Evolutionary conservation across 768 basidiomycete genomes (phyloP), one percentile per base, ranked within the genome.

Genomic region (Boletus rubescentipes): DNA sequence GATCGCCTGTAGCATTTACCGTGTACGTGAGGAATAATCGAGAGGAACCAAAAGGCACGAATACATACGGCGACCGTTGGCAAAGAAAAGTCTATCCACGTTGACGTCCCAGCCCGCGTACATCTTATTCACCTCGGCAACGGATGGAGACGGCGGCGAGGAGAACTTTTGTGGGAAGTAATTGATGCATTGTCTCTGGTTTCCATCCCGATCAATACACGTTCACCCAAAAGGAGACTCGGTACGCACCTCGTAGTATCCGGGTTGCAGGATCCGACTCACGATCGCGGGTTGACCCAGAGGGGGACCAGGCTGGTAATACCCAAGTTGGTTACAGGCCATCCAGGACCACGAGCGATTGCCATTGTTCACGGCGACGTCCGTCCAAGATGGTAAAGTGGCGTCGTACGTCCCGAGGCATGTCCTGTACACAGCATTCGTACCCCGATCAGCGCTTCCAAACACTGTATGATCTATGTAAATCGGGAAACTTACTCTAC

Each of bases 251-350:
- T 72, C 67, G 0, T 36, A 37, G 26, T 72, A 73, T 1, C 46
- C 30, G 12, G 70, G 71, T 16, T 68, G 60, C 29, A 75, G 14
- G 31, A 75, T 66, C 8, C 70, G 66, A 20, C 73, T 70, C 31
- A 68, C 69, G 52, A 73, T 61, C 21, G 66, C 56, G 14, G 77
- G 74, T 42, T 70, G 64, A 23, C 59, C 66, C 7, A 31, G 12
- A 2, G 78, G 78, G 4, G 77, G 75, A 31, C 76, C 70, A 6
- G 67, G 72, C 54, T 70, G 70, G 57, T 63, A 73, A 52, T 56
- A 87, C 31, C 88, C 88, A 2, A 89, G 77, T 70, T 89, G 79
- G 60, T 85, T 87, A 62, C 88, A 89, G 5, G 84, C 79, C 62
- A 87, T 81, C 88, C 88, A 89, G 52, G 73, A 68, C 87, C 87